Base-by-base conservation (phyloP, 768 basidiomycete genomes). In the Termitomyces sp. region DNA sequence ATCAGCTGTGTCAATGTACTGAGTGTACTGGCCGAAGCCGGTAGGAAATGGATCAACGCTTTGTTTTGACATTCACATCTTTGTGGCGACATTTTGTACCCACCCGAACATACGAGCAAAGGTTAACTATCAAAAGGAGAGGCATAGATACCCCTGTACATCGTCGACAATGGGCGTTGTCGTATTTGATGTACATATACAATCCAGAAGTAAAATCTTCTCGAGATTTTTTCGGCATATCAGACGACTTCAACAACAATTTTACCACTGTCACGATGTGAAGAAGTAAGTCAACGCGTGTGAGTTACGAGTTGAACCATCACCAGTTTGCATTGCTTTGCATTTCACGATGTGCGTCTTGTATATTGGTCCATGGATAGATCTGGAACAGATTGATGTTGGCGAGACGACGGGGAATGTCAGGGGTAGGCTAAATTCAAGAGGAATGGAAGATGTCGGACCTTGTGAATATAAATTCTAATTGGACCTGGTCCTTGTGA, bases 341-440 rank as follows among this genome's bases (percentile, higher is more conserved):
- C 88, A 98, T 94, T 72, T 91, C 91, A 59, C 79, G 77, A 61
- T 93, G 92, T 2, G 93, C 94, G 31, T 81, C 81, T 64, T 84
- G 83, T 51, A 96, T 90, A 51, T 90, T 78, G 13, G 80, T 78
- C 91, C 90, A 93, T 1, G 83, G 78, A 72, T 87, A 95, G 18
- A 91, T 84, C 90, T 92, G 59, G 24, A 45, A 57, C 45, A 62
- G 37, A n/a, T 28, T 24, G 41, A 44, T 48, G 37, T 52, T 3
- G 61, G 29, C 54, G 16, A 44, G 22, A 20, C n/a, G 39, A n/a
- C 39, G 20, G 39, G 39, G 9, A 37, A 46, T 47, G 42, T 53
- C 4, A 60, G 24, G 50, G 15, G 39, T 18, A 28, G 56, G 50
- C 50, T 54, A 58, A 44, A 28, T 28, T 31, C 47, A 53, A 62